Base-by-base conservation (phyloP, 1,139 yeast species). In the Geotrichum histeridarum region DNA sequence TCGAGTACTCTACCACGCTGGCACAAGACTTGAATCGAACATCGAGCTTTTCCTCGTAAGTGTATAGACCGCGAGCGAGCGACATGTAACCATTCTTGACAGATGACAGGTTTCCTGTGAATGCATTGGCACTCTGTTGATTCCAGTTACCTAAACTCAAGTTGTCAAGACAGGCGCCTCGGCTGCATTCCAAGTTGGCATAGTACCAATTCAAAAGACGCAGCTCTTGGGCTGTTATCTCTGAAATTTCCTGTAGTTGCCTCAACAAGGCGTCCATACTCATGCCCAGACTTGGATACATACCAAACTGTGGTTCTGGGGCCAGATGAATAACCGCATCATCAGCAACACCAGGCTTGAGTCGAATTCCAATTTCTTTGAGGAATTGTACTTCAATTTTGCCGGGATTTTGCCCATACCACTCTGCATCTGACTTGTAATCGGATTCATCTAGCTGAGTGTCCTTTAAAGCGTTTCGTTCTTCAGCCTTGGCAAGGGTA, bases 71-170 rank as follows among this genome's bases (percentile, higher is more conserved):
- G 4, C 73, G 64, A 3, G 71, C 67, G 8, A 73, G 61, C 0
- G 71, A 62, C 60, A 66, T 64, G 61, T 67, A 71, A 1, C 76
- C 76, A 50, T 69, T 67, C 15, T 70, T 64, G 9, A 73, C 61
- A 67, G 71, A 70, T 0, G 74, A 67, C 53, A 71, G 74, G 9
- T 66, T 64, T 1, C 77, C 77, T 0, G 72, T 65, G 54, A 73
- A 73, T 51, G 72, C 69, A 45, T 71, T 68, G 4, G 39, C 35
- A 31, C 71, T 72, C 46, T 74, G 75, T 50, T 73, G 76, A 42
- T 73, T 73, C 77, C 77, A 74, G 33, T 71, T 66, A 12, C 70
- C 63, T 36, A 74, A 63, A 51, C 75, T 68, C 12, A 74, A 65
- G 39, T 66, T 62, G 50, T 71, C 68, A 14, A 72, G 61, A 27